Evolutionary conservation across 345 rosid genomes (phyloP), one percentile per base, ranked within the genome.

Genomic region (Gossypium longicalyx): DNA sequence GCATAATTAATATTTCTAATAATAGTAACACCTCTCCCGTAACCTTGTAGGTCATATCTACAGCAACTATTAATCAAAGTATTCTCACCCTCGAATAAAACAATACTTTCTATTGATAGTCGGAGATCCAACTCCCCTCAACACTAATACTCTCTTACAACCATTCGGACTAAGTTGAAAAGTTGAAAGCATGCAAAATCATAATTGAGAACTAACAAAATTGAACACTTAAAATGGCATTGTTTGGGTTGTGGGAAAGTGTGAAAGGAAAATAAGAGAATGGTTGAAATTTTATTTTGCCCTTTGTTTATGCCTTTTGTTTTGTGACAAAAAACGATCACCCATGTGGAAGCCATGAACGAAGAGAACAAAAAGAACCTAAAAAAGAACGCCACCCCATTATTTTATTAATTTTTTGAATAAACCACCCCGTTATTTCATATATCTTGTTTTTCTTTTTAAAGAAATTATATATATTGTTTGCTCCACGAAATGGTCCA

Each of bases 301-400:
- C 56, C 70, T 75, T 80, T 41, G 82, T 72, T 76, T 67, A 62
- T 78, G 69, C 7, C 56, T 75, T 75, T 80, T 41, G 82, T 72
- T 76, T 67, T 34, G 74, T 45, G 77, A 70, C 70, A 53, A 67
- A 52, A 47, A 76, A 76, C 76, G 74, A 76, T 61, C 74, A 67
- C 71, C 10, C 77, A 80, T 80, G 79, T 76, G 79, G 48, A 59
- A 58, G 65, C 78, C 44, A 34, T 34, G 41, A 9, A 4, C 4
- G n/a, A 41, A 16, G 0, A 38, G 3, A 9, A 4, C 4, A 9
- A 41, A 16, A 0, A 38, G 3, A 41, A 1, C 11, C 12, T 20
- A 56, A 60, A 70, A 57, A 15, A 34, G 54, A 51, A 60, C 20
- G 3, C 51, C 51, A 2, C 51, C 41, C 41, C 41, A 34, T 34